Conservation (phyloP, 345 rosid species). For the Hypericum perforatum region DNA sequence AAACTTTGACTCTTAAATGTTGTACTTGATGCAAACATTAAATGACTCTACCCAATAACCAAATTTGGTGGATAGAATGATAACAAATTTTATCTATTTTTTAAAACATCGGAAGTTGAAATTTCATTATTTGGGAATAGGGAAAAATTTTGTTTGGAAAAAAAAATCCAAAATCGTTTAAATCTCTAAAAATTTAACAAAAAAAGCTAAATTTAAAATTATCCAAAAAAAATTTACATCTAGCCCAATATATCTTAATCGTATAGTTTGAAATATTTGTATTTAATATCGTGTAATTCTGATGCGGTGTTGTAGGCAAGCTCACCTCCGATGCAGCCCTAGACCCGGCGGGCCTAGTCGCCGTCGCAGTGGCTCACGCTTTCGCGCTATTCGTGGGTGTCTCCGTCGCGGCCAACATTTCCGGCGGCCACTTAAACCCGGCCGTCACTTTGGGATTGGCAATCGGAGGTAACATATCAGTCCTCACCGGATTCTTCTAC, state of each 20-base stretch:
- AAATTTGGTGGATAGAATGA: too few relatives aligned
- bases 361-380: slow-evolving; percentile 73
- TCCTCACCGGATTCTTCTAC: slow-evolving; percentile 68
- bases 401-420: slow-evolving; percentile 71
- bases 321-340: slow-evolving; percentile 57
- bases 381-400: slow-evolving; percentile 76
- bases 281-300: neutral
- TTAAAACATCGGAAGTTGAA: too few relatives aligned
- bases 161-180: too few relatives aligned
- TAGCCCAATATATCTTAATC: too few relatives aligned
- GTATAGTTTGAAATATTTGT: too few relatives aligned
- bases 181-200: too few relatives aligned
- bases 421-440: slow-evolving; percentile 84
- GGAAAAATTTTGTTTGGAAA: neutral
- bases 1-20: too few relatives aligned
- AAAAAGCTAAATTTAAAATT: too few relatives aligned
- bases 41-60: too few relatives aligned
- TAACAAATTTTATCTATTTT: too few relatives aligned
- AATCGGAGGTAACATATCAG: slow-evolving; percentile 69
- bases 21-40: too few relatives aligned
- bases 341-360: slow-evolving; percentile 81
- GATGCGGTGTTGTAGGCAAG: slow-evolving; percentile 27
- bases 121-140: neutral
- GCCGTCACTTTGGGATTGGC: slow-evolving; percentile 87
- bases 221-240: too few relatives aligned